These are phyloP conservation scores for Phytophthora chlamydospora DNA, from an alignment of 352 stramenopile genomes.

Conservation along the genomic window DNA sequence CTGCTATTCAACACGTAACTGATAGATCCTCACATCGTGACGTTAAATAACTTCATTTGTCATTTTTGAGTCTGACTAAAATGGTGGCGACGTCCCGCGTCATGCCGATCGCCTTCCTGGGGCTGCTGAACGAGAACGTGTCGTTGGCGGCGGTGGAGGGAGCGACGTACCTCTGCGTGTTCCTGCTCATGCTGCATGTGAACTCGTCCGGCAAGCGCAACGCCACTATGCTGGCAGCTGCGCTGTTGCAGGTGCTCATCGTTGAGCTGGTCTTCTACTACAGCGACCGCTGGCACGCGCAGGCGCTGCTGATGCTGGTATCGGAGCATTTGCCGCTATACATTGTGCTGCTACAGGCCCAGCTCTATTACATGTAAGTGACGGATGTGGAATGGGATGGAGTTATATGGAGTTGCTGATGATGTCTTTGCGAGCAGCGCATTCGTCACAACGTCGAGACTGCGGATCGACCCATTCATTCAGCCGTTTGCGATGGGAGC, in stretches of 20 bases:
- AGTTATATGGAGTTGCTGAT: neutral
- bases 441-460: slow-evolving; percentile 69
- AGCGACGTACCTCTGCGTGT: slow-evolving; percentile 57
- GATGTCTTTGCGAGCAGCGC: slow-evolving; percentile 40
- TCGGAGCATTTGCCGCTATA: slow-evolving; percentile 62
- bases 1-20: slow-evolving; percentile 21
- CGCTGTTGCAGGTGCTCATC: slow-evolving; percentile 53
- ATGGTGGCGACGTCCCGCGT: slow-evolving; percentile 53
- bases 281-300: slow-evolving; percentile 71
- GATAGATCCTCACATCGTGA: slow-evolving; percentile 16
- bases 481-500: slow-evolving; percentile 74
- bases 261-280: slow-evolving; percentile 74
- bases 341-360: slow-evolving; percentile 66
- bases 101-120: slow-evolving; percentile 70
- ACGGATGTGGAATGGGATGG: neutral
- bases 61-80: slow-evolving; percentile 4
- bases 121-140: slow-evolving; percentile 79
- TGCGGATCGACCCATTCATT: slow-evolving; percentile 76
- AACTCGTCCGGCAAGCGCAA: slow-evolving; percentile 81
- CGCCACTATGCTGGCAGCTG: slow-evolving; percentile 60
- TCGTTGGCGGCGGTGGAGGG: slow-evolving; percentile 73
- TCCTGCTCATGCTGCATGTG: slow-evolving; percentile 79
- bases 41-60: slow-evolving; percentile 17
- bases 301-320: slow-evolving; percentile 75
- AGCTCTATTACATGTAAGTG: slow-evolving; percentile 83